phyloP scores from a whole-genome alignment of 305 asterid genomes.

The Fraxinus ornus region DNA sequence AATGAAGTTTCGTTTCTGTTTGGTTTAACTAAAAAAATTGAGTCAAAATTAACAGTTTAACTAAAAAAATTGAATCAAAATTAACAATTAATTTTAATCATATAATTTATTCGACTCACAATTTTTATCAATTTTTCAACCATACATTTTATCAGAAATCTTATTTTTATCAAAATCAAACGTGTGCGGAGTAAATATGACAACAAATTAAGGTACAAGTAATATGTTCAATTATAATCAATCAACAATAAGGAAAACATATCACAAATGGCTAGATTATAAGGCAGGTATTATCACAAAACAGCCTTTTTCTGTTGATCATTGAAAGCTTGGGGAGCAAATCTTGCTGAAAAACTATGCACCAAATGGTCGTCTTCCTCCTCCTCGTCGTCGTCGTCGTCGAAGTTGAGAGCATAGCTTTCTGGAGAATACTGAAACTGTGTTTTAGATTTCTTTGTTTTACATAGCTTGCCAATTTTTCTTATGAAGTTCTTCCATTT shows the following conservation, averaged over 20 bases:
- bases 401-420: slow-evolving; percentile 70
- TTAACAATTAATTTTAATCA: too few species aligned
- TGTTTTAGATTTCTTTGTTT: slow-evolving; percentile 19
- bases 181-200: neutral
- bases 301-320: slow-evolving; percentile 37
- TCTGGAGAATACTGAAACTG: slow-evolving; percentile 53
- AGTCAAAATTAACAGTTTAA: too few species aligned
- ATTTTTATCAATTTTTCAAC: too few species aligned
- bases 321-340: slow-evolving; percentile 33
- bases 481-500: slow-evolving; percentile 65
- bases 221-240: neutral
- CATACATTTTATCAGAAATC: too few species aligned
- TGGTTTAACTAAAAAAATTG: too few species aligned
- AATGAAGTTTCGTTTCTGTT: too few species aligned
- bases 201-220: neutral
- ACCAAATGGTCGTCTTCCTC: slow-evolving; percentile 30
- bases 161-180: too few species aligned
- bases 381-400: slow-evolving; percentile 17
- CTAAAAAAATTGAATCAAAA: too few species aligned
- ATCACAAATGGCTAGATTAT: neutral
- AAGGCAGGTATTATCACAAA: slow-evolving; percentile 13
- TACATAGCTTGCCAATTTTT: slow-evolving; percentile 44
- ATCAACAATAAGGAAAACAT: neutral
- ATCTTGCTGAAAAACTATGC: slow-evolving; percentile 55
- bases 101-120: too few species aligned